Evolutionary conservation across 148 eudicot species (phyloP).

Genomic region (Silene uniflora): DNA sequence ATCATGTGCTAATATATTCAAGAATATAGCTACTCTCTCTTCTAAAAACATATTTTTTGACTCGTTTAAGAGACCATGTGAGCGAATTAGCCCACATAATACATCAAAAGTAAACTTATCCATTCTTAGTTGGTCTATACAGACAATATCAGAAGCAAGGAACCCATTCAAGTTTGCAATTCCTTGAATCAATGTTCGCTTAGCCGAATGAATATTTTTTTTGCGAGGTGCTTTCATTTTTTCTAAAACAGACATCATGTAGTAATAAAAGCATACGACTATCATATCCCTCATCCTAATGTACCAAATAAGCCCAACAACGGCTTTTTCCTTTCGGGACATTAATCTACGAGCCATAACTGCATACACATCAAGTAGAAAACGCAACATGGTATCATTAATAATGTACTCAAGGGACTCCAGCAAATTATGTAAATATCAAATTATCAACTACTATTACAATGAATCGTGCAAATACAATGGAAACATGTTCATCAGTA

Average conservation of each 20-base stretch:
- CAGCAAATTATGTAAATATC: too few relatives aligned
- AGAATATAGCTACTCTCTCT: too few relatives aligned
- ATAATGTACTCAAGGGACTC: too few relatives aligned
- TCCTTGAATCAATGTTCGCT: too few relatives aligned
- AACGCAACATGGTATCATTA: too few relatives aligned
- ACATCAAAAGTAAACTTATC: constrained; percentile 14
- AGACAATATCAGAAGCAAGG: neutral
- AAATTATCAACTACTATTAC: too few relatives aligned
- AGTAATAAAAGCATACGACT: neutral
- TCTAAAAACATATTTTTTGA: too few relatives aligned
- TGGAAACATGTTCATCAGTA: too few relatives aligned
- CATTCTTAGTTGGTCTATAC: constrained; percentile 19
- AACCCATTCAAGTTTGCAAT: neutral
- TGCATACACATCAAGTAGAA: neutral
- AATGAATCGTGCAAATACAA: too few relatives aligned
- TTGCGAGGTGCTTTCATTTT: neutral
- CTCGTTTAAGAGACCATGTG: too few relatives aligned
- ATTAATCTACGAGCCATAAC: neutral
- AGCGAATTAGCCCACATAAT: constrained; percentile 15
- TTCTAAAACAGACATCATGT: neutral
- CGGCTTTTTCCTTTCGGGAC: neutral
- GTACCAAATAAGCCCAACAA: neutral
- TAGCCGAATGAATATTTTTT: neutral
- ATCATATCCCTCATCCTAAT: constrained; percentile 16
- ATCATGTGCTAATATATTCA: too few relatives aligned